Base-by-base conservation (phyloP, 208 protist genomes). In the Trypanosoma platydactyli region DNA sequence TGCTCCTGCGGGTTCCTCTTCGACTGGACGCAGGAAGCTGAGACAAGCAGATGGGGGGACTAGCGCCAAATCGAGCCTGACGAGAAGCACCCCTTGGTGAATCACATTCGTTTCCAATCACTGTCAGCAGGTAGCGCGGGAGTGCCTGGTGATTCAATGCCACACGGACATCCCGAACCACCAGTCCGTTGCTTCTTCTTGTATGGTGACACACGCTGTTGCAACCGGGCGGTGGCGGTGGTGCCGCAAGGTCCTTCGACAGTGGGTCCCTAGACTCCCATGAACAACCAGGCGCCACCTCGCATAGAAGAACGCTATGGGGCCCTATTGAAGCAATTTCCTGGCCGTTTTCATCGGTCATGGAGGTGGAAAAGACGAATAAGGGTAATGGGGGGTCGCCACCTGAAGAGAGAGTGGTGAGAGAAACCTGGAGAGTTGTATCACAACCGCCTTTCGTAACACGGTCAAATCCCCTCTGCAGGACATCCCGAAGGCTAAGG, bases 221-320 rank as follows among this genome's bases (percentile, higher is more conserved):
- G 66, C 86, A 89, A 46, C 79, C 82, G 13, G 62, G 13, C 4
- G 73, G 68, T 24, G 62, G 13, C 4, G 73, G 68, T 24, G 54
- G 41, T 16, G 27, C 55, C 48, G 1, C 30, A 18, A 54, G 7
- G 20, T 25, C 41, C 5, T 33, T 61, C 35, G 64, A 62, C 27
- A 77, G n/a, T 55, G 79, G 65, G 64, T 45, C 20, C 55, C 76
- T 68, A 67, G 78, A 72, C 44, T 73, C 22, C 59, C 69, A 77
- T 35, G 68, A 56, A 3, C 76, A 76, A 24, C 84, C 81, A 13
- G 75, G 74, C 0, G 81, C 84, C 0, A 91, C 84, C 52, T 91
- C 84, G 68, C 84, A 91, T 16, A 91, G 77, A n/a, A 91, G 68
- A 22, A 86, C 79, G 51, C 79, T 85, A 29, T 85, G 76, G 33